Evolutionary conservation across 2,329 filamentous ascomycete species (phyloP).

Genomic region (Fusarium gaditjirri): DNA sequence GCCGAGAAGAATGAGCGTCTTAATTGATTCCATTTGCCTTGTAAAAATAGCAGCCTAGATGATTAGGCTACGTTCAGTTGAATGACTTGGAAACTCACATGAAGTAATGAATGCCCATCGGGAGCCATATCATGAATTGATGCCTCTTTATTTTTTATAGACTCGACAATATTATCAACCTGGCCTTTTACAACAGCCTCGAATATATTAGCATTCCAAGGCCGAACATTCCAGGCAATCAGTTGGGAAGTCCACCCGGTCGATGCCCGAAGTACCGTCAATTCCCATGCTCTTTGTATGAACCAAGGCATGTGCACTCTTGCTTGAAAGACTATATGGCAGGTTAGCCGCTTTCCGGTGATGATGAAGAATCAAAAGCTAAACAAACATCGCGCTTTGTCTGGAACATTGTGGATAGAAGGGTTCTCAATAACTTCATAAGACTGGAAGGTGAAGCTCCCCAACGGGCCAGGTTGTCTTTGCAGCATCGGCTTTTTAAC

Average conservation of each 20-base stretch:
- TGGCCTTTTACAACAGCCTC: rapidly evolving
- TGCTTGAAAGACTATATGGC: neutral
- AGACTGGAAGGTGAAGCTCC: rapidly evolving
- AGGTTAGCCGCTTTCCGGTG: rapidly evolving
- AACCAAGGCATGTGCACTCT: constrained; percentile 2
- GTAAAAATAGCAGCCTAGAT: rapidly evolving
- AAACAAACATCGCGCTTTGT: neutral
- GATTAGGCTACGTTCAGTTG: rapidly evolving
- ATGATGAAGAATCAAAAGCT: too few relatives aligned
- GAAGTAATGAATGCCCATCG: rapidly evolving
- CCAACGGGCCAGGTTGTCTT: rapidly evolving
- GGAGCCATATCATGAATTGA: neutral
- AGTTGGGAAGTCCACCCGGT: constrained; percentile 23
- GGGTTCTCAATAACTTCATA: rapidly evolving
- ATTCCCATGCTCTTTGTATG: constrained; percentile 13
- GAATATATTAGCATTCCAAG: rapidly evolving
- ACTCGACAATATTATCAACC: rapidly evolving
- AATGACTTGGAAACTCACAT: neutral
- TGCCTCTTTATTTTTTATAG: neutral
- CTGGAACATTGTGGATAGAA: neutral
- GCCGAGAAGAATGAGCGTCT: rapidly evolving
- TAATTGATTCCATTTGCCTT: rapidly evolving
- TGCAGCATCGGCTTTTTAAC: rapidly evolving
- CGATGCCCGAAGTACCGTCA: neutral
- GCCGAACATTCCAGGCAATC: neutral